Evolutionary conservation across 148 eudicot species (phyloP).

Genomic region (Chenopodium berlandieri): DNA sequence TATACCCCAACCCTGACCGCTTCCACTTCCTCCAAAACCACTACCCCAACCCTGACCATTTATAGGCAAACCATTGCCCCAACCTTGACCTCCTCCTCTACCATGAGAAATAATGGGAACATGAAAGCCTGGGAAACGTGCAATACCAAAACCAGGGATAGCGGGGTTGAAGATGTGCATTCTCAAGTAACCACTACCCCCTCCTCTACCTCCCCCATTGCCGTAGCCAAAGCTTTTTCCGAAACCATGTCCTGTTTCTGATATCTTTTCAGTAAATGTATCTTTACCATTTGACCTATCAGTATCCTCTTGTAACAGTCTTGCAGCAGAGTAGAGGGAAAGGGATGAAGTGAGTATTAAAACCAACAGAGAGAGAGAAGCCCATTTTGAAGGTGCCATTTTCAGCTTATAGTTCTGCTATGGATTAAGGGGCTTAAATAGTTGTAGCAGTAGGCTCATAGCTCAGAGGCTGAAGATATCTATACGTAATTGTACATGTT

Average conservation of each 20-base stretch:
- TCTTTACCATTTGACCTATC: background rate
- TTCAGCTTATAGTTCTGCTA: background rate
- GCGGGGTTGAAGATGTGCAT: slow-evolving; percentile 6
- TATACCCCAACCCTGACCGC: slow-evolving; percentile 4
- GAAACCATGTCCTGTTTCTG: slow-evolving; percentile 6
- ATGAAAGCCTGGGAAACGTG: background rate
- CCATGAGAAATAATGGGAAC: slow-evolving; percentile 6
- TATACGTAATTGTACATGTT: background rate
- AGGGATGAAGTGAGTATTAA: slow-evolving; percentile 24
- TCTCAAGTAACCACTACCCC: background rate
- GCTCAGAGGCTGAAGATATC: background rate
- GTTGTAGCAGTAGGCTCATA: background rate
- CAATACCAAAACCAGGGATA: background rate
- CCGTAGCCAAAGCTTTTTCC: slow-evolving; percentile 14
- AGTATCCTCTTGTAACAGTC: slow-evolving; percentile 11
- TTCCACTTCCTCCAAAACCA: slow-evolving; percentile 1
- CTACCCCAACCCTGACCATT: slow-evolving; percentile 7
- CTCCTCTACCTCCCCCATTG: slow-evolving; percentile 15
- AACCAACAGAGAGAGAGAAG: slow-evolving; percentile 20
- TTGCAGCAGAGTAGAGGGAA: slow-evolving; percentile 14
- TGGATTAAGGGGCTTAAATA: slow-evolving; percentile 13
- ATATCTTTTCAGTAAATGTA: background rate
- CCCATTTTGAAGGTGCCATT: slow-evolving; percentile 26
- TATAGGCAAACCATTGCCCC: background rate
- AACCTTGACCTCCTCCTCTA: slow-evolving; percentile 3